A percentile compares a stretch with the other conserved stretches of the same genome.
Evolutionary conservation across 1,284 basidiomycete species (phyloP).

Genomic region (Malassezia slooffiae): DNA sequence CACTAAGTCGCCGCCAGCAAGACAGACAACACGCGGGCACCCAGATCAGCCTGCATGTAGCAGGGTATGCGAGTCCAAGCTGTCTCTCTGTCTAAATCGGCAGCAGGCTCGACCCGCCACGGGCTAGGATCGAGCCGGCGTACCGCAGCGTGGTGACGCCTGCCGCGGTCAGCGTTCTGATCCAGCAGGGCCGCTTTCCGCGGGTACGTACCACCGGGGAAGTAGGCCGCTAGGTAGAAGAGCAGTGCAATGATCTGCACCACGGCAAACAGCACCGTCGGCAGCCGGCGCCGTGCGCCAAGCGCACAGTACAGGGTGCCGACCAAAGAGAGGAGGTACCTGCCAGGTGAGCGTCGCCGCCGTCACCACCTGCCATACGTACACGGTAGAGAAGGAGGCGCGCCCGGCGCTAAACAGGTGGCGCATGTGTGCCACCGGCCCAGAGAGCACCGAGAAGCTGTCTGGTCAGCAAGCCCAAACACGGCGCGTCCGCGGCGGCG

Average conservation of each 20-base stretch:
- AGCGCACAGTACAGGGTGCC: conserved; percentile 45
- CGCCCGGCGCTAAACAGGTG: conserved; percentile 49
- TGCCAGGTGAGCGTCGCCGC: neutral
- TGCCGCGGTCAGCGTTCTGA: conserved; percentile 1
- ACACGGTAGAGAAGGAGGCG: conserved; percentile 53
- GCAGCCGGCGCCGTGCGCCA: conserved; percentile 33
- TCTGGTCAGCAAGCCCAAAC: neutral
- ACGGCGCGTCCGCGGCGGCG: neutral
- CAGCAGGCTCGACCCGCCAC: conserved; percentile 35
- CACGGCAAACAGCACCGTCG: conserved; percentile 32
- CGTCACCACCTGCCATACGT: conserved; percentile 8
- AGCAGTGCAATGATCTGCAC: conserved; percentile 35
- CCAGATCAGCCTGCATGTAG: neutral
- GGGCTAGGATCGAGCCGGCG: conserved; percentile 31
- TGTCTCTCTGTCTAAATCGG: conserved; percentile 21
- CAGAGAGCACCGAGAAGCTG: conserved; percentile 40
- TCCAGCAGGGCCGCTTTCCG: too few relatives aligned
- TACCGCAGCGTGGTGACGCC: conserved; percentile 38
- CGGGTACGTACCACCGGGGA: conserved; percentile 28
- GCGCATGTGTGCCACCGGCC: conserved; percentile 38
- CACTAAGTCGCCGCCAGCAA: conserved; percentile 18
- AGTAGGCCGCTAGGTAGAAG: conserved; percentile 41
- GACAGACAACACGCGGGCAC: too few relatives aligned
- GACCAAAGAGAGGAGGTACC: conserved; percentile 34
- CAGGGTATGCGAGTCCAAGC: too few relatives aligned